phyloP scores from a whole-genome alignment of 106 monocot genomes.

The Iris macrosiphon region DNA sequence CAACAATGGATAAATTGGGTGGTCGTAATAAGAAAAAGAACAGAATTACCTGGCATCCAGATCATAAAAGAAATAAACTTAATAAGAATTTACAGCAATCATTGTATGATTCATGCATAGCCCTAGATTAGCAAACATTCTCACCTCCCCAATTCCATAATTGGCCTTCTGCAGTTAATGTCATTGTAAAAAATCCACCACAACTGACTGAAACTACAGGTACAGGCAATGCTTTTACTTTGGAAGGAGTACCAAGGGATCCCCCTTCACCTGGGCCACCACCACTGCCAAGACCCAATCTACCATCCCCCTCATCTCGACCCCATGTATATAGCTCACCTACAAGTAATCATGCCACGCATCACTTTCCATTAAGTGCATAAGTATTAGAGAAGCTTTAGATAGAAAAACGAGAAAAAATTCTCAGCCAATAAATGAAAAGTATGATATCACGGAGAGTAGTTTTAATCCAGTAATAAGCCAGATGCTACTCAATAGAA shows the following conservation, averaged over 20 bases:
- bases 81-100: too few relatives aligned
- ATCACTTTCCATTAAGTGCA: neutral
- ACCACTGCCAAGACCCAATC: constrained; percentile 86
- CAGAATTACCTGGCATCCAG: neutral
- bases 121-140: neutral
- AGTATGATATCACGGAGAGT: too few relatives aligned
- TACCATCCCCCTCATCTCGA: constrained; percentile 95
- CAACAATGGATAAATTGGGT: too few relatives aligned
- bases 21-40: neutral
- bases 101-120: neutral
- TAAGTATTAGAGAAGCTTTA: neutral
- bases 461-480: too few relatives aligned
- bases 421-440: too few relatives aligned
- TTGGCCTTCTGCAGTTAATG: constrained; percentile 70
- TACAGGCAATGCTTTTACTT: constrained; percentile 68
- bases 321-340: constrained; percentile 98
- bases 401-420: neutral
- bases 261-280: constrained; percentile 94
- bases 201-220: constrained; percentile 70
- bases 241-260: constrained; percentile 73
- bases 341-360: constrained; percentile 12
- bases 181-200: constrained; percentile 97
- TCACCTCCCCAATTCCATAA: constrained; percentile 99
- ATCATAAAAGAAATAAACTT: neutral
- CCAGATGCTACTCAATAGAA: too few relatives aligned